Evolutionary conservation across 305 asterid genomes (phyloP).

Genomic region (Striga hermonthica): DNA sequence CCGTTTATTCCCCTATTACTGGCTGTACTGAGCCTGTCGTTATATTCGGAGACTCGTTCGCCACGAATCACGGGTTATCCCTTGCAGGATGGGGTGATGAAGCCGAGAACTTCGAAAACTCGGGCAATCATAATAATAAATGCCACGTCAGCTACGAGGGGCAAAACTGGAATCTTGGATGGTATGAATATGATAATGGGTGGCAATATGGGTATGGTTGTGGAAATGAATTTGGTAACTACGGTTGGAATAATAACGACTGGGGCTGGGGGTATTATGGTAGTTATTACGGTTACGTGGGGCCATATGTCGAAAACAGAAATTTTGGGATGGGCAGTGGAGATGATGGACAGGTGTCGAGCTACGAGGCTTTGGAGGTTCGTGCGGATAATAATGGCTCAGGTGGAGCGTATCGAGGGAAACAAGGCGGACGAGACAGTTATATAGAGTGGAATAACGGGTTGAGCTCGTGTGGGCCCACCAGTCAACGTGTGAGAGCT

Average conservation of each 20-base stretch:
- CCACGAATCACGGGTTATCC: slow-evolving; percentile 29
- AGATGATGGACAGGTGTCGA: slow-evolving; percentile 19
- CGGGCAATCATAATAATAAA: slow-evolving; percentile 22
- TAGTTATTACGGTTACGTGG: slow-evolving; percentile 21
- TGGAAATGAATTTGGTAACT: slow-evolving; percentile 27
- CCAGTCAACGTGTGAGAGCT: background rate
- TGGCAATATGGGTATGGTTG: slow-evolving; percentile 13
- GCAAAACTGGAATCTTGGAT: slow-evolving; percentile 7
- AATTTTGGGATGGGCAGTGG: slow-evolving; percentile 14
- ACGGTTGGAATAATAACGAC: slow-evolving; percentile 20
- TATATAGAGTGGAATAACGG: slow-evolving; percentile 23
- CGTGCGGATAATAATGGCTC: slow-evolving; percentile 4
- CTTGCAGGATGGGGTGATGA: slow-evolving; percentile 54
- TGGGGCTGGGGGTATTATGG: slow-evolving; percentile 27
- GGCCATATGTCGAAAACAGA: background rate
- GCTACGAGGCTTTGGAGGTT: slow-evolving; percentile 29
- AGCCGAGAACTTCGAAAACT: slow-evolving; percentile 32
- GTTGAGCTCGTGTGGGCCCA: slow-evolving; percentile 10
- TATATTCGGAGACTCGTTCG: slow-evolving; percentile 41
- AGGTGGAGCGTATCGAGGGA: background rate
- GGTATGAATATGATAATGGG: background rate
- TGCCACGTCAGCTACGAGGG: slow-evolving; percentile 3
- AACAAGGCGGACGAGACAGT: background rate
- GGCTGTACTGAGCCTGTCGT: slow-evolving; percentile 35
- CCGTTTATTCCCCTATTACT: slow-evolving; percentile 21